These are phyloP conservation scores for Pezicula radicicola DNA, from an alignment of 2,329 filamentous ascomycete genomes.

Conservation along the genomic window DNA sequence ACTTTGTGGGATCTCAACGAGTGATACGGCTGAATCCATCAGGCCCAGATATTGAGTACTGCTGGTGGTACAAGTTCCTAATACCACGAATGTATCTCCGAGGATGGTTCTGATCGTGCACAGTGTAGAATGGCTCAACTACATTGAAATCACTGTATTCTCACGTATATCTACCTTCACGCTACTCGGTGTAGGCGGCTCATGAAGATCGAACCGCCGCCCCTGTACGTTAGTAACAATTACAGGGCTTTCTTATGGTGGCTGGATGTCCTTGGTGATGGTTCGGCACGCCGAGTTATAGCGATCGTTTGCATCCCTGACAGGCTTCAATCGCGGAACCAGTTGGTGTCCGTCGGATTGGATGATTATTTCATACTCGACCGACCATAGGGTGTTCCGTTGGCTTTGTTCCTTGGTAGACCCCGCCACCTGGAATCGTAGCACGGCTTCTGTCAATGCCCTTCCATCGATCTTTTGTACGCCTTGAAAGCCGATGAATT, in stretches of 20 bases:
- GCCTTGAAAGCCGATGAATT: conserved; percentile 13
- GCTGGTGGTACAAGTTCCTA: neutral
- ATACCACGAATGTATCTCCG: neutral
- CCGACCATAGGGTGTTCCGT: conserved; percentile 8
- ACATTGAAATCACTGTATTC: neutral
- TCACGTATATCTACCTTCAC: neutral
- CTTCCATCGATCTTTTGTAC: neutral
- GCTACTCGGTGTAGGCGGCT: neutral
- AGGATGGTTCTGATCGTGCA: neutral
- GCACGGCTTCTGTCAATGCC: conserved; percentile 7
- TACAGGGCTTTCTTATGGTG: neutral
- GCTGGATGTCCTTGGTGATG: neutral
- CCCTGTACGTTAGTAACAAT: conserved; percentile 5
- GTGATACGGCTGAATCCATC: neutral
- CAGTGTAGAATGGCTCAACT: neutral
- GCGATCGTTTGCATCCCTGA: conserved; percentile 4
- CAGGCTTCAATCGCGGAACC: conserved; percentile 8
- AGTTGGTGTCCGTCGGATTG: conserved; percentile 5
- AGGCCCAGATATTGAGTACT: neutral
- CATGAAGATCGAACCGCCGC: conserved; percentile 4
- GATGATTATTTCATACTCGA: conserved; percentile 14
- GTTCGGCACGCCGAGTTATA: conserved; percentile 9
- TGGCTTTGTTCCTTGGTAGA: neutral
- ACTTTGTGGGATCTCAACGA: neutral
- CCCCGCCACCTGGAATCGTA: conserved; percentile 5